Percentiles rank a stretch among this genome's conserved stretches.
Evolutionary conservation across 306 rosid genomes (phyloP).

Genomic region (Corylus heterophylla): DNA sequence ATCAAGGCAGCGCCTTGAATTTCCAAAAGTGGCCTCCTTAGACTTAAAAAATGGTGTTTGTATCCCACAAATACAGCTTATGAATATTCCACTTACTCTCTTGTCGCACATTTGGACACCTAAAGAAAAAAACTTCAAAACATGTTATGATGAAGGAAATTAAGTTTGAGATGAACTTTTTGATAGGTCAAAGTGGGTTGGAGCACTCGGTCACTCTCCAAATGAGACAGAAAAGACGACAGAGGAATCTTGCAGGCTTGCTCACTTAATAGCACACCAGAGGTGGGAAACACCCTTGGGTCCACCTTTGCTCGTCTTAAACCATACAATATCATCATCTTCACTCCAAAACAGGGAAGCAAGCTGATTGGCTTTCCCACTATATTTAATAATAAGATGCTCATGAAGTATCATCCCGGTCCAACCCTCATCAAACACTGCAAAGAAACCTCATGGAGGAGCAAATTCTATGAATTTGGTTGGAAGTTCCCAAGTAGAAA

Average conservation of each 20-base stretch:
- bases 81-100: slow-evolving; percentile 18
- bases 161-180: slow-evolving; percentile 31
- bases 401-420: slow-evolving; percentile 23
- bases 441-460: slow-evolving; percentile 7
- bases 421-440: slow-evolving; percentile 22
- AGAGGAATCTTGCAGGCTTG: slow-evolving; percentile 30
- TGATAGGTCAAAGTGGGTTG: slow-evolving; percentile 43
- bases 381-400: slow-evolving; percentile 13
- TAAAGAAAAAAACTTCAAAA: slow-evolving; percentile 23
- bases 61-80: slow-evolving; percentile 13
- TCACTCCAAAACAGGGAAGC: slow-evolving; percentile 34
- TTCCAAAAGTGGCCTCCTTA: not conserved
- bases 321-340: slow-evolving; percentile 48
- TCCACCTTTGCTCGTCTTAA: slow-evolving; percentile 53
- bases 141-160: slow-evolving; percentile 33
- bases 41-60: not conserved
- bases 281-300: slow-evolving; percentile 69
- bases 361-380: slow-evolving; percentile 33
- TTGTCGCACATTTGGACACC: slow-evolving; percentile 33
- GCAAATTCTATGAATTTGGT: not conserved
- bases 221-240: slow-evolving; percentile 47
- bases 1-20: not conserved
- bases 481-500: not conserved
- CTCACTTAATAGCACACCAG: slow-evolving; percentile 39
- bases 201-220: slow-evolving; percentile 50